Base-by-base conservation (phyloP, 164 flowering plant species). In the Vitis rotundifolia region DNA sequence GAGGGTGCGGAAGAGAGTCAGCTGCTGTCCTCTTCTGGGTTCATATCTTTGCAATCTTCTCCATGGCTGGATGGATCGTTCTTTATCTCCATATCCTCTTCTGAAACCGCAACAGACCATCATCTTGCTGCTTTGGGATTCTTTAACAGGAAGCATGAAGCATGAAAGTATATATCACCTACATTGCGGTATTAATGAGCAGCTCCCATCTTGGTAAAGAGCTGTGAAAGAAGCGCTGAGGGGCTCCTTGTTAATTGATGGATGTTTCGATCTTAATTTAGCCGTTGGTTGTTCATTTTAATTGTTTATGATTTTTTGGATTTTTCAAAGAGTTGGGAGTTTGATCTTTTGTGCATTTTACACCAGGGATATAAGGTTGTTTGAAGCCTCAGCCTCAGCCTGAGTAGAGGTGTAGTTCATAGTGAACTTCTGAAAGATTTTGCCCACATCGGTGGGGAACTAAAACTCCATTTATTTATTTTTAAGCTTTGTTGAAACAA, bases 21-120 rank as follows among this genome's bases (percentile, higher is more conserved):
- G 99, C 99, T 63, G 92, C 99, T 6, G 87, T 91, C 18, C 80
- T 95, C 50, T 95, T 95, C 71, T 95, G 99, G 98, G 99, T 95
- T 77, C 99, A 95, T 68, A 89, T 95, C 9, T 95, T 92, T 77
- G 96, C 99, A 0, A 64, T 95, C 49, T 63, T 95, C 77, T 91
- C 99, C 3, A 95, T 95, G 99, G 92, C 97, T 16, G 98, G 89
- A 66, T 93, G 99, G 99, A 86, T 95, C 3, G 74, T 84, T 67
- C 89, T 95, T 13, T 93, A 84, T 71, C 78, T 93, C 61, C 77
- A 82, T 70, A 73, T 95, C 62, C 90, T 95, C 49, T 95, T 91
- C 75, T 90, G 67, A 79, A 50, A 22, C 59, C 14, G 49, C 15
- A 66, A 53, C 6, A 19, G 13, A 14, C 59, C 28, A 3, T 59